Conservation (phyloP, 2,329 filamentous ascomycete genomes). For the Aspergillus viridinutans region DNA sequence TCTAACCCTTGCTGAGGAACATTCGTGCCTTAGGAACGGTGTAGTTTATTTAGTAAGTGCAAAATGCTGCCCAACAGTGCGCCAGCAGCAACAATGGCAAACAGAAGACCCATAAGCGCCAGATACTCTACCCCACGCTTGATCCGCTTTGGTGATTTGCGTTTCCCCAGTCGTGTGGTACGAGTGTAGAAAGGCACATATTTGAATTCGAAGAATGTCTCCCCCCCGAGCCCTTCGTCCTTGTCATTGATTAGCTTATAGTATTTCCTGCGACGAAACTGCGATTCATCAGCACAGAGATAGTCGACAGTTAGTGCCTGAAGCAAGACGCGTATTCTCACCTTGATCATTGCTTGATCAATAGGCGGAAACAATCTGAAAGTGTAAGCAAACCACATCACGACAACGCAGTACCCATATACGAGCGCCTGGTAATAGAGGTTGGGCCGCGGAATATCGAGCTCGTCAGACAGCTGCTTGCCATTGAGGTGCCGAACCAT, state of each 20-base stretch:
- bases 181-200: slow-evolving; percentile 41
- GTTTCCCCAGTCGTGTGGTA: slow-evolving; percentile 24
- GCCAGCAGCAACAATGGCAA: slow-evolving; percentile 11
- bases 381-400: slow-evolving; percentile 48
- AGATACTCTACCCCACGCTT: slow-evolving; percentile 23
- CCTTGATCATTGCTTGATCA: slow-evolving; percentile 51
- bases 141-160: slow-evolving; percentile 17
- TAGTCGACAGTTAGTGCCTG: background rate
- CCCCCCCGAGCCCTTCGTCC: slow-evolving; percentile 59
- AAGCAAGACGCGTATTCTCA: slow-evolving; percentile 18
- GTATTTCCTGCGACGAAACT: slow-evolving; percentile 48
- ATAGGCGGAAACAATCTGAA: slow-evolving; percentile 48
- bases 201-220: slow-evolving; percentile 66
- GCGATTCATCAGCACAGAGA: background rate
- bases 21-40: background rate
- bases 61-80: slow-evolving; percentile 3
- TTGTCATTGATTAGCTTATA: slow-evolving; percentile 61
- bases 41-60: background rate
- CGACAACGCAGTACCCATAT: slow-evolving; percentile 63
- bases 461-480: slow-evolving; percentile 54
- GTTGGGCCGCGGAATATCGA: slow-evolving; percentile 56
- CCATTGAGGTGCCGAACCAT: slow-evolving; percentile 69
- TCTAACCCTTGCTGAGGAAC: background rate
- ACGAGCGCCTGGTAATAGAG: slow-evolving; percentile 59
- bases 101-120: slow-evolving; percentile 23